phyloP scores from a whole-genome alignment of 257 asterid species.

The Solanum clarkiae region DNA sequence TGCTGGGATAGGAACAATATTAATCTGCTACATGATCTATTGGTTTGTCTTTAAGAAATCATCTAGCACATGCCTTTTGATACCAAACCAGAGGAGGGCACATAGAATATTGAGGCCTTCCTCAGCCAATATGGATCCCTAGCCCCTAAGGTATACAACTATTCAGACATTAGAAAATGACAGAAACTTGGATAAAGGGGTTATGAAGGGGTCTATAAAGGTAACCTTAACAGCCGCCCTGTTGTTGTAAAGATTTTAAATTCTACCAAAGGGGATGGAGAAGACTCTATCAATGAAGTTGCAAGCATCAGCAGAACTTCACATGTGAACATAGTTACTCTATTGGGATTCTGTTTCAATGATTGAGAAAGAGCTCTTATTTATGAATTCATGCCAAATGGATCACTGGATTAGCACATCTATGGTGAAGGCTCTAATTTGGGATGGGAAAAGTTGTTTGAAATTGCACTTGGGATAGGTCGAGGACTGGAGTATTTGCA shows the following conservation, averaged over 20 bases:
- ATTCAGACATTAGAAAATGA: background rate
- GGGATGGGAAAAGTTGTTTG: slow-evolving; percentile 4
- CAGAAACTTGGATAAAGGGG: slow-evolving; percentile 13
- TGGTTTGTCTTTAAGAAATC: background rate
- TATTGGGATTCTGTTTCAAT: slow-evolving; percentile 17
- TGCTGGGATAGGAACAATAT: background rate
- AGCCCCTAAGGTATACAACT: background rate
- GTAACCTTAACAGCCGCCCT: background rate
- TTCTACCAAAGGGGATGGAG: slow-evolving; percentile 8
- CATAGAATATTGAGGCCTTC: background rate
- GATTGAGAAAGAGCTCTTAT: slow-evolving; percentile 16
- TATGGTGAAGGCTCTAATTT: background rate
- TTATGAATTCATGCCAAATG: slow-evolving; percentile 26
- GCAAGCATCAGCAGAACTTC: slow-evolving; percentile 15
- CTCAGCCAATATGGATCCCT: background rate
- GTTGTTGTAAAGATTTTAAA: slow-evolving; percentile 21
- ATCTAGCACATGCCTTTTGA: background rate
- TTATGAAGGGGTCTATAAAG: slow-evolving; percentile 12
- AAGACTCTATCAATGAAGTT: slow-evolving; percentile 18
- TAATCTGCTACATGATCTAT: background rate
- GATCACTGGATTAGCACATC: slow-evolving; percentile 17
- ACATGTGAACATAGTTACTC: slow-evolving; percentile 13
- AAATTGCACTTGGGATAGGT: slow-evolving; percentile 14
- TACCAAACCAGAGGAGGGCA: background rate
- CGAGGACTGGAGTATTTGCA: slow-evolving; percentile 26